Base-by-base conservation (phyloP, 2,329 filamentous ascomycete genomes). In the Scytalidium sp. region DNA sequence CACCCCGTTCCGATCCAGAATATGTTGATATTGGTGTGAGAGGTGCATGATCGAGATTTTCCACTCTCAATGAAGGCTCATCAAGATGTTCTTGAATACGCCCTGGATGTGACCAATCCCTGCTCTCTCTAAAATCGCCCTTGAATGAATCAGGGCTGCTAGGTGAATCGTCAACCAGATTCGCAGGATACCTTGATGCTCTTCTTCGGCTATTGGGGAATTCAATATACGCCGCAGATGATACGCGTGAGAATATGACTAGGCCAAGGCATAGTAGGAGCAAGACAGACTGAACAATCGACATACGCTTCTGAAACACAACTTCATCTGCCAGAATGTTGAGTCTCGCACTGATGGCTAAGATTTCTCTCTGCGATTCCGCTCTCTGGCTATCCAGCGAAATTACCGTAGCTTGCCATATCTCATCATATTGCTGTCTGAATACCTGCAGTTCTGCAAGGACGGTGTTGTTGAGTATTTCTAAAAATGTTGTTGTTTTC, bases 361-460 rank as follows among this genome's bases (percentile, higher is more conserved):
- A 77, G 52, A 96, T 86, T 64, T 97, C 92, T 49, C 84, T 80
- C 62, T 92, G 84, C 15, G 89, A 89, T 58, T 90, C 85, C 63
- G 96, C 88, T 40, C 90, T 85, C 67, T 97, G 93, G 40, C 84
- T 85, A 65, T 97, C 91, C 13, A 97, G 81, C 23, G 95, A 92
- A 49, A 96, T 85, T 19, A 97, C 87, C 10, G 95, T 97, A 19
- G 88, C 93, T 68, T 96, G 92, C 92, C 93, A 97, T 11, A 97
- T 84, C 63, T 97, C 90, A 64, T 97, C 93, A 67, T 97, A 97
- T 66, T 97, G 88, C 51, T 85, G 83, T 46, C 90, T 82, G 55
- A 94, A 87, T 45, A 79, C 83, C 54, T 83, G 83, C 29, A 96
- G 75, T 67, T 99, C 94, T 15, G 81, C 78, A 36, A 96, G 78